Evolutionary conservation across 2,329 filamentous ascomycete species (phyloP), one percentile per base, ranked within the genome.

Genomic region (Metarhizium rileyi): DNA sequence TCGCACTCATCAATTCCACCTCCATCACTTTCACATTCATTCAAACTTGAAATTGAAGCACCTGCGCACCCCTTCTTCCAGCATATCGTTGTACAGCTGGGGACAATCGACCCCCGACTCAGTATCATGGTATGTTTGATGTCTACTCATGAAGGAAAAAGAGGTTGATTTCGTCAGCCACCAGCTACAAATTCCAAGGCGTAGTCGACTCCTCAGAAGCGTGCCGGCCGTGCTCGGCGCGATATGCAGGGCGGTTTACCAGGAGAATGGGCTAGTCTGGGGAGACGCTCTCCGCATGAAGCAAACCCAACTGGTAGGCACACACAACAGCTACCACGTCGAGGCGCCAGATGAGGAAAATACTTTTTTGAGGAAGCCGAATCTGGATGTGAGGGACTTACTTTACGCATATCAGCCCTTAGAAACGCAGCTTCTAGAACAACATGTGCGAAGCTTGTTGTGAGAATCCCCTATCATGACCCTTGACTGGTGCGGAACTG

Each of bases 311-410:
- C 68, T 76, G 40, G 61, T 75, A 35, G 73, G 73, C 54, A 74
- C 73, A 0, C 73, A 76, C 58, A 76, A 76, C 59, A 72, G 68
- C 53, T 77, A 76, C 59, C 73, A 77, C 52, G 63, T 68, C 36
- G 73, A 76, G 53, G 61, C 70, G 23, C 63, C 64, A 2, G 61
- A 66, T 1, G 59, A 62, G n/a, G 72, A 74, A 54, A 66, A 67
- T 33, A 54, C 61, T 2, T 56, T 66, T 10, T 70, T 75, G 55
- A 63, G 69, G 46, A 54, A 64, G 50, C 62, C 70, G 23, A 55
- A 68, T 2, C 56, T 66, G 4, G 57, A 59, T 3, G 62, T 67
- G 3, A 57, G 67, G 48, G 68, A 74, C 54, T 67, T 70, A 56
- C 73, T 70, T 57, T 76, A 76, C 56, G 72, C 70, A 14, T 73